A percentile compares a stretch with the other conserved stretches of the same genome.
Conservation (phyloP, 108 stramenopile genomes). For the Phaeodactylum tricornutum region DNA sequence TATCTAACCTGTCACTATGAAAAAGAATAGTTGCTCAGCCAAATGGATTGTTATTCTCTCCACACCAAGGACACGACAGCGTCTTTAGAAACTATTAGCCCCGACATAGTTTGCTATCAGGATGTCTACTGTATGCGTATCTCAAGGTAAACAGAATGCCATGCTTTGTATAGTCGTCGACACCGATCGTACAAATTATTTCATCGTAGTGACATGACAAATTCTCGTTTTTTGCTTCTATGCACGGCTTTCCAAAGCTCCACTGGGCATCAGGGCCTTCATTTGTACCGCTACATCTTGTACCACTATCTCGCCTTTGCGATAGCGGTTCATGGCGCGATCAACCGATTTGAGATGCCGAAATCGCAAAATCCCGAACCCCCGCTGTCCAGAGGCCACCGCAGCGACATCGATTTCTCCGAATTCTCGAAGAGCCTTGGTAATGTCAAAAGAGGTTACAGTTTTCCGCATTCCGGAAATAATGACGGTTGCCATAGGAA, state of each 20-base stretch:
- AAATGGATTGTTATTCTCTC: too few relatives aligned
- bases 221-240: too few relatives aligned
- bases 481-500: slow-evolving; percentile 57
- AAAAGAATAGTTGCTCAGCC: too few relatives aligned
- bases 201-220: too few relatives aligned
- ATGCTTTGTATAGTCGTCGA: too few relatives aligned
- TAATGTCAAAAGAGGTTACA: slow-evolving; percentile 36
- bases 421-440: slow-evolving; percentile 48
- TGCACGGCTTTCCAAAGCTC: slow-evolving; percentile 1
- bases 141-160: too few relatives aligned
- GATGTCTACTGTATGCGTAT: too few relatives aligned
- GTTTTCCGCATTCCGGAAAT: slow-evolving; percentile 74
- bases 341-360: slow-evolving; percentile 45
- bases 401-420: slow-evolving; percentile 66
- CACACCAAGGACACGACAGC: too few relatives aligned
- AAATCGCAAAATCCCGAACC: slow-evolving; percentile 74
- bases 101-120: too few relatives aligned
- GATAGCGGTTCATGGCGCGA: slow-evolving; percentile 40
- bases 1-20: background rate
- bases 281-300: slow-evolving; percentile 79
- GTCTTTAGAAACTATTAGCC: too few relatives aligned
- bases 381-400: slow-evolving; percentile 52
- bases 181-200: too few relatives aligned
- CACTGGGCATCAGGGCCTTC: slow-evolving; percentile 46
- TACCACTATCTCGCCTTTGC: slow-evolving; percentile 63